Base-by-base conservation (phyloP, 2,329 filamentous ascomycete genomes). In the Xylariomycetidae sp. region DNA sequence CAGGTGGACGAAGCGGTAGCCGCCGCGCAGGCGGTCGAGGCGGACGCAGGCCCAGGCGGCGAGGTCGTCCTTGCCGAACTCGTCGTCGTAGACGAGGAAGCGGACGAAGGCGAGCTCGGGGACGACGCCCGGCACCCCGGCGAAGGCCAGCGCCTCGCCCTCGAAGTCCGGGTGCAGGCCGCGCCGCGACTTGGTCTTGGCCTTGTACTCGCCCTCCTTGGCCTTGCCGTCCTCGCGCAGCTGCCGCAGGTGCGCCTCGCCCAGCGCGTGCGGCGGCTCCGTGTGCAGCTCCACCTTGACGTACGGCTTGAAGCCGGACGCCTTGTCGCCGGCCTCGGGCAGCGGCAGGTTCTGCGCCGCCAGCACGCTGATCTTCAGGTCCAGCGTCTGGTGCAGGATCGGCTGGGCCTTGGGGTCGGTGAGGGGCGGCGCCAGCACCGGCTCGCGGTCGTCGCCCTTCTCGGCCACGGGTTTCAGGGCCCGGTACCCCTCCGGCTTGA, bases 31-130 rank as follows among this genome's bases (percentile, higher is more conserved):
- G 6, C 88, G 74, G 60, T 95, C 88, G 15, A 96, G 73, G 24
- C 88, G 74, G 47, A 94, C 80, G 52, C 88, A 95, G 2, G 85
- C 79, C 92, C 92, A 96, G 3, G 83, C 87, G 9, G 87, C 82
- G 36, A 95, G 60, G 38, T 82, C 74, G 51, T 96, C 88, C 42
- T 74, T 72, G 4, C 81, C 79, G 45, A 89, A 75, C 58, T 90
- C 83, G 47, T 94, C 83, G 56, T 96, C 86, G 58, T 88, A 83
- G 46, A 96, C 70, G 49, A 93, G 87, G 67, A 96, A 85, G 50
- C 83, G 71, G 34, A 87, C 68, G 63, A 88, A 89, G 19, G 78
- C 76, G 40, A 89, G 64, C 50, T 82, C 75, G 32, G 83, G 76
- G 7, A 85, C 69, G 2, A 86, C 66, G 7, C 74, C 69, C 1